phyloP scores from a whole-genome alignment of 2,329 filamentous ascomycete species.

The Microdochium nivale region DNA sequence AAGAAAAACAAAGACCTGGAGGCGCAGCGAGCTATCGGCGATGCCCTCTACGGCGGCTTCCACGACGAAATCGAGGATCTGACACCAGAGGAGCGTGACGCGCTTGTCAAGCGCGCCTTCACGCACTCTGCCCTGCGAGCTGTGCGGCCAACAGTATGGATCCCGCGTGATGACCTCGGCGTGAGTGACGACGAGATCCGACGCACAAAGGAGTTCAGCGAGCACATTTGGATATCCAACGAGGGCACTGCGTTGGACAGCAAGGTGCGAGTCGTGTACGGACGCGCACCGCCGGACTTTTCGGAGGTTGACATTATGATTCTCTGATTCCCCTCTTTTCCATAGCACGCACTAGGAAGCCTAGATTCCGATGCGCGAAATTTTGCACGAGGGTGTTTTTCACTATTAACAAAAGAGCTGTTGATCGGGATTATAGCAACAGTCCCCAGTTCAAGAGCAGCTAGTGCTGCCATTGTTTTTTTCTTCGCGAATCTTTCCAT shows the following conservation, averaged over 20 bases:
- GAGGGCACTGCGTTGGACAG: conserved; percentile 82
- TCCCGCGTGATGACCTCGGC: conserved; percentile 82
- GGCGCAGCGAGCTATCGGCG: conserved; percentile 63
- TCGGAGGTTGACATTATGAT: conserved; percentile 81
- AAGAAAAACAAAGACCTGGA: conserved; percentile 57
- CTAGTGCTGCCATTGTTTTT: no score
- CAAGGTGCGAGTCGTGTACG: conserved; percentile 75
- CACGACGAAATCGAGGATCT: conserved; percentile 93
- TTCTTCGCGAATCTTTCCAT: no score
- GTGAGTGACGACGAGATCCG: conserved; percentile 86
- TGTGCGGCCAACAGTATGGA: conserved; percentile 82
- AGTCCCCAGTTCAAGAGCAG: no score
- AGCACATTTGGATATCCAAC: conserved; percentile 87
- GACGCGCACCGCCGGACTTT: conserved; percentile 80
- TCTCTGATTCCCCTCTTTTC: conserved; percentile 35
- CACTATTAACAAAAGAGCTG: no score
- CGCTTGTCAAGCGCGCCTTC: conserved; percentile 79
- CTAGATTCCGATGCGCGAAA: no score
- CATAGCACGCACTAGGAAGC: not conserved
- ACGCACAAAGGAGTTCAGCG: conserved; percentile 66
- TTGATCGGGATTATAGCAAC: no score
- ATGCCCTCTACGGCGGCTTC: conserved; percentile 77
- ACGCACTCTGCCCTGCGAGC: conserved; percentile 82
- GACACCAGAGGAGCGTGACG: conserved; percentile 79
- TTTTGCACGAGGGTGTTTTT: no score